Conservation (phyloP, 1,284 basidiomycete genomes). For the Ganoderma lucidum region DNA sequence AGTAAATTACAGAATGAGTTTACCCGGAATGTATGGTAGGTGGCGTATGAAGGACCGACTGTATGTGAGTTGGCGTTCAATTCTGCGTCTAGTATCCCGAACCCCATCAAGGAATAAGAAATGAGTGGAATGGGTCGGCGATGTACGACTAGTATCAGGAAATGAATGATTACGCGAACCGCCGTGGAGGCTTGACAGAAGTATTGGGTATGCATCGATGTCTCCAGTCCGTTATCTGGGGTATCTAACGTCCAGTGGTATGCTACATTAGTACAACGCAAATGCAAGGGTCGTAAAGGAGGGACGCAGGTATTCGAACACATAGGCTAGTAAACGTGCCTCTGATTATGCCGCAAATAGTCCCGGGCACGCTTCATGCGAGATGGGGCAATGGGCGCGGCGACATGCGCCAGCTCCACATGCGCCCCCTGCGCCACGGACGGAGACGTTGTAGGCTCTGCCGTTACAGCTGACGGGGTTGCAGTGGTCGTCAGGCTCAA, state of each 20-base stretch:
- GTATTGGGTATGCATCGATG: not conserved
- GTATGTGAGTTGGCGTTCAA: not conserved
- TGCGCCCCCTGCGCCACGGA: not conserved
- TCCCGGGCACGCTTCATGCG: conserved; percentile 5
- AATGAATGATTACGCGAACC: not conserved
- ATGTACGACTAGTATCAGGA: not conserved
- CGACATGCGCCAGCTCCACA: not conserved
- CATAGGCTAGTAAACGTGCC: not conserved
- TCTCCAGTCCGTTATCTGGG: not conserved
- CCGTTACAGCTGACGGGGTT: not conserved
- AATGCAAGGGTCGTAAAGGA: not conserved
- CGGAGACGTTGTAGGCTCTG: not conserved
- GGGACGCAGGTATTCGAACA: not conserved
- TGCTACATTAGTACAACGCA: not conserved
- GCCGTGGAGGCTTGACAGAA: not conserved
- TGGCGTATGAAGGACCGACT: not conserved
- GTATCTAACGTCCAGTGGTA: not conserved
- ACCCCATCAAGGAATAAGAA: not conserved
- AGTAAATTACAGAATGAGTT: not conserved
- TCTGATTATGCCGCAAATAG: not conserved
- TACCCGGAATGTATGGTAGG: not conserved
- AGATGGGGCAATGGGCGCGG: not conserved
- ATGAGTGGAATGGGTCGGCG: not conserved
- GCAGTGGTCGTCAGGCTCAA: not conserved
- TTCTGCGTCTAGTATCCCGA: not conserved